Base-by-base conservation (phyloP, 805 yeast species). In the Candida piceae region DNA sequence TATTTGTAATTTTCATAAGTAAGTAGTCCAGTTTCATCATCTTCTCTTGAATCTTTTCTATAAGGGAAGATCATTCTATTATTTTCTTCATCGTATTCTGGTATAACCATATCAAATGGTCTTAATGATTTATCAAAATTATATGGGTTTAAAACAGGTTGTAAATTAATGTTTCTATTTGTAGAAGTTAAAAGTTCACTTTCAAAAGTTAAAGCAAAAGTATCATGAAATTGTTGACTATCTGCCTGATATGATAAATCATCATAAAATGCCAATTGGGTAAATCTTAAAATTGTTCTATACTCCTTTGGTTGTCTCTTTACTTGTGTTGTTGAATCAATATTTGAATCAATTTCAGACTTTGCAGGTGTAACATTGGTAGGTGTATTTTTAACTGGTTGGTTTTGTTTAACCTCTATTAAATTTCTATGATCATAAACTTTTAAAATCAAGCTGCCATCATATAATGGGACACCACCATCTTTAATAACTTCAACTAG, bases 401-500 rank as follows among this genome's bases (percentile, higher is more conserved):
- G 22, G 9, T 20, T 20, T 20, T 33, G 35, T 23, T 34, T 36
- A 2, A 36, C 39, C 7, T 48, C 50, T 18, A 64, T 46, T 35
- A 50, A 66, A 40, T 73, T 69, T 17, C 97, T 67, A 57, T 89
- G 96, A 59, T 90, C 98, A 46, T 74, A 76, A n/a, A 90, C 81
- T 54, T 86, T 86, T 33, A 90, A 60, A 12, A 90, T 84, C 27
- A 90, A 66, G 57, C 95, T 85, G 0, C 97, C 97, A 55, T 93
- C 97, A 57, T 86, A 90, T 36, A 87, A 74, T 41, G 77, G 76
- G 23, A 89, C 76, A 15, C 89, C 83, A 25, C 90, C 85, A 57
- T 90, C 97, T 52, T 84, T 78, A 31, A 93, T 70, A 8, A 90
- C 84, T 62, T 93, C 97, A 48, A 88, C 78, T 55, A 90, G 78